Base-by-base conservation (phyloP, 768 basidiomycete species). In the Dioszegia aurantiaca region DNA sequence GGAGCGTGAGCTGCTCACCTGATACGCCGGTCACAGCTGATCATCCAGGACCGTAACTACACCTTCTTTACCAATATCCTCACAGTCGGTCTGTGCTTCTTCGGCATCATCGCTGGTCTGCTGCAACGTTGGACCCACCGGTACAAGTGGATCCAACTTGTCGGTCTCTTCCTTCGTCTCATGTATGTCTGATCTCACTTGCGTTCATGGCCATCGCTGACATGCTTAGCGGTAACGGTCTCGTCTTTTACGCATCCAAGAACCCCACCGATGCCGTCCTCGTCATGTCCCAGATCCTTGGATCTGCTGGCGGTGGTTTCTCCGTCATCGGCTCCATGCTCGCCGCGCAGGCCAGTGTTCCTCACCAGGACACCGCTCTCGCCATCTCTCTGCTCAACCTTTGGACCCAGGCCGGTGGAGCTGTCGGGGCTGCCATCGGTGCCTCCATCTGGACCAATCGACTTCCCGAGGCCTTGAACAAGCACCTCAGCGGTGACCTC, bases 371-470 rank as follows among this genome's bases (percentile, higher is more conserved):
- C 58, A 64, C 79, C 49, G 78, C 78, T 0, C 58, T 73, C 4
- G 77, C 77, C 28, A 77, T 72, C 26, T 73, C 79, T 1, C 59
- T 77, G 30, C 59, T 78, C 12, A 63, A 73, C 10, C 63, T 80
- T n/a, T 77, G 76, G 65, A 76, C 77, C 14, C 70, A 74, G 40
- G 70, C 79, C 28, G 79, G 78, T 17, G 73, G 73, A 37, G 65
- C 74, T 0, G 71, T 78, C 53, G 77, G 74, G 0, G 68, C 65
- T 0, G 78, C 79, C 9, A 76, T 78, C 57, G 69, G 73, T 3
- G 62, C 63, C 33, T 68, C 72, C 12, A 57, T 76, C 2, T 77
- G 76, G 74, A 70, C 58, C 31, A 55, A 61, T 24, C 27, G 55
- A 17, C 56, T 70, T 0, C 67, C 67, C 0, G 52, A 19, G 11